A percentile compares a stretch with the other conserved stretches of the same genome.
phyloP scores from a whole-genome alignment of 306 rosid genomes.

The Cucurbita pepo region DNA sequence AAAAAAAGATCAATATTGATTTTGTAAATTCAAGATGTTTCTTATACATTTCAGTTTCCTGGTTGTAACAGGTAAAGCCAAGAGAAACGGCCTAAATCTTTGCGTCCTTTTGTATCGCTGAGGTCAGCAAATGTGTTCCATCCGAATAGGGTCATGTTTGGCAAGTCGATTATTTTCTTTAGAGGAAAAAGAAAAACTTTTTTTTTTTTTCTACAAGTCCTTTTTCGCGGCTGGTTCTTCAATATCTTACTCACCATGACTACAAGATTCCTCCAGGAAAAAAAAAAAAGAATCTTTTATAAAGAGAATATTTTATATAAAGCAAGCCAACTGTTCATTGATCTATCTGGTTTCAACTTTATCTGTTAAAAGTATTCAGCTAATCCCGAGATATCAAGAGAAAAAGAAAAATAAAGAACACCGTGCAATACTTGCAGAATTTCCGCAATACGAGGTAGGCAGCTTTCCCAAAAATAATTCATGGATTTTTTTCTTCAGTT shows the following conservation, averaged over 20 bases:
- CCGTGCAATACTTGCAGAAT: no score
- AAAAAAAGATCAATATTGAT: not conserved
- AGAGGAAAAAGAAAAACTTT: not conserved
- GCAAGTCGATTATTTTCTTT: not conserved
- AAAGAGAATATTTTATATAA: not conserved
- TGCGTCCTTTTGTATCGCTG: not conserved
- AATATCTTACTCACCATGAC: not conserved
- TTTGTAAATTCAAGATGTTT: not conserved
- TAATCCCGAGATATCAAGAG: no score
- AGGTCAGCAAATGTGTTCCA: not conserved
- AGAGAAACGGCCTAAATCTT: not conserved
- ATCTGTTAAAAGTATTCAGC: no score
- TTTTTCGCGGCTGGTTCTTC: not conserved
- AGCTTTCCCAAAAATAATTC: no score
- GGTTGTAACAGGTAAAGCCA: not conserved
- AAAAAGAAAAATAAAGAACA: no score
- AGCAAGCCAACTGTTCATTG: not conserved
- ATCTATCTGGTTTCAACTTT: not conserved
- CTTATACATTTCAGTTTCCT: not conserved
- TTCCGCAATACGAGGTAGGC: no score
- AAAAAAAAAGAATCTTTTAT: not conserved
- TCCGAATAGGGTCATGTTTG: not conserved
- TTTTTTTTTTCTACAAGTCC: not conserved
- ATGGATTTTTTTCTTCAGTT: not conserved
- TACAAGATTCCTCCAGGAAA: not conserved